phyloP scores from a whole-genome alignment of 1,284 basidiomycete species.

The Naganishia liquefaciens region DNA sequence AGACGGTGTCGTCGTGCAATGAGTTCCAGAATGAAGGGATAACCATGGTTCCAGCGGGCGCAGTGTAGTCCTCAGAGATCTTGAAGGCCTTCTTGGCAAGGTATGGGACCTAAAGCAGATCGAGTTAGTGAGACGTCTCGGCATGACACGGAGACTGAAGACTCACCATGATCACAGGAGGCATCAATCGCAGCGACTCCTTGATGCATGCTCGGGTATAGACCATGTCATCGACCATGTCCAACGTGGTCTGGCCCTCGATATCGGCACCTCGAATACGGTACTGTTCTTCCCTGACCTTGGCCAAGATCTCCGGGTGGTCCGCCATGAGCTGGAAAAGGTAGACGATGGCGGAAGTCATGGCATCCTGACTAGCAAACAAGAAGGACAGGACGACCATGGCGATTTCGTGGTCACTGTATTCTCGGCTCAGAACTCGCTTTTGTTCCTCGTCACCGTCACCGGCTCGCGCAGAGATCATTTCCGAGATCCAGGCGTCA shows the following conservation, averaged over 20 bases:
- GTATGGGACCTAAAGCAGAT: conserved; percentile 80
- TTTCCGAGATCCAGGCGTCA: conserved; percentile 84
- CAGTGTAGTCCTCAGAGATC: conserved; percentile 84
- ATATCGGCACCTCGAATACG: conserved; percentile 76
- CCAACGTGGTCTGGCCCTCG: conserved; percentile 79
- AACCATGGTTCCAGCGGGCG: conserved; percentile 87
- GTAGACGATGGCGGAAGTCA: conserved; percentile 85
- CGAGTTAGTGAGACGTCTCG: neutral
- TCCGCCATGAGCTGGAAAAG: conserved; percentile 95
- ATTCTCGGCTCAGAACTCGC: conserved; percentile 65
- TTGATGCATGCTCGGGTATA: conserved; percentile 90
- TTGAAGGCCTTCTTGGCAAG: conserved; percentile 85
- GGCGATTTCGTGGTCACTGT: conserved; percentile 91
- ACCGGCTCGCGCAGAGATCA: conserved; percentile 64
- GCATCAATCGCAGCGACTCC: conserved; percentile 86
- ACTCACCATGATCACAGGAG: conserved; percentile 86
- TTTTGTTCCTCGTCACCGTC: conserved; percentile 64
- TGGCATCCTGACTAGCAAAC: conserved; percentile 97
- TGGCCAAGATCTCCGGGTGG: conserved; percentile 81
- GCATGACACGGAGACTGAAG: neutral
- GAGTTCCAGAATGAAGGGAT: conserved; percentile 97
- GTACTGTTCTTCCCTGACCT: conserved; percentile 89
- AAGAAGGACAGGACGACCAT: conserved; percentile 96
- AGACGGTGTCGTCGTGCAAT: conserved; percentile 84
- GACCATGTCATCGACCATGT: conserved; percentile 87